Base-by-base conservation (phyloP, 345 rosid genomes). In the Salix koriyanagi region DNA sequence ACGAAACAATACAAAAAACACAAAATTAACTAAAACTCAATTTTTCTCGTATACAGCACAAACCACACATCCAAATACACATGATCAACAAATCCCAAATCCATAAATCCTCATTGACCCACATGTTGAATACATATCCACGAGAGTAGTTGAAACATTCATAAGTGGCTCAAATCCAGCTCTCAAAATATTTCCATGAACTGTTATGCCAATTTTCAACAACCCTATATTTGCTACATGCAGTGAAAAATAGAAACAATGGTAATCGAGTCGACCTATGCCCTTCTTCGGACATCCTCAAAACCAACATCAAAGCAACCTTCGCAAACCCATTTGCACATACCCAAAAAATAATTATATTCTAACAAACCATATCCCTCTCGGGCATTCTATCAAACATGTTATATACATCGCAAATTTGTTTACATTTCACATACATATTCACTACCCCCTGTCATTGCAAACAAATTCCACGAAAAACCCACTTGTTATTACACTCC, bases 401-500 rank as follows among this genome's bases (percentile, higher is more conserved):
- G 9, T 7, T 39, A 39, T 7, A 39, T 0, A 39, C 10, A 39
- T 39, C 11, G 0, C 8, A 1, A 39, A 39, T 7, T 7, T 39
- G 11, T 1, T 0, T 7, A 7, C 11, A 39, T 39, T 39, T 39
- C 2, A 7, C 3, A 37, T 7, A 7, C 41, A 39, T 8, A 39
- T 39, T 39, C 12, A 39, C 11, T 60, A 91, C 85, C 72, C 72
- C 89, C 94, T 16, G 94, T 84, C 97, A 92, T 90, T 4, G 92
- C 94, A 69, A 88, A 91, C 64, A 91, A 68, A 79, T 89, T 81
- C 42, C 75, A 81, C 34, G 86, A 81, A 50, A 50, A 91, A 85
- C 78, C 98, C 98, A 85, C 67, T 79, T 71, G 82, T 83, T n/a
- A 88, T 79, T 82, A 92, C 77, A 79, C 81, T 90, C 66, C 94